Evolutionary conservation across 2,329 filamentous ascomycete species (phyloP), one percentile per base, ranked within the genome.

Genomic region (Aspergillus versicolor): DNA sequence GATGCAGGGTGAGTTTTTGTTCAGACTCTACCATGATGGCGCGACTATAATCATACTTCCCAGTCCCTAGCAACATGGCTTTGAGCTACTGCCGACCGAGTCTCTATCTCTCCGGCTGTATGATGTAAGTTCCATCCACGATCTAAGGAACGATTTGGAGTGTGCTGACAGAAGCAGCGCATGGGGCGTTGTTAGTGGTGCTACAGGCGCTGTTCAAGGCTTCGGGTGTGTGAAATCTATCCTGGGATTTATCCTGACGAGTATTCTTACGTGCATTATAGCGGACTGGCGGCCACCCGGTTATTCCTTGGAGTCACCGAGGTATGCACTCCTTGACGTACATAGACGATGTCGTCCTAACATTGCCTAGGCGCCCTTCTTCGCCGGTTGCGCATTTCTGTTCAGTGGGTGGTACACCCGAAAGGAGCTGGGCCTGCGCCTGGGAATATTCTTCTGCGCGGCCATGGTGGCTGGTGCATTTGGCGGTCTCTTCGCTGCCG

Each of bases 401-500:
- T 74, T 75, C 44, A 66, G 69, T 11, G 73, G 74, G 70, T 71
- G 76, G 66, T 69, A 75, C 68, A 53, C 71, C 61, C 54, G 76
- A 12, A 52, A 78, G 62, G 73, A 75, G 41, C 38, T 79, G 63
- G 68, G 78, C 70, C 62, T 76, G 72, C 49, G 73, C 46, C 53
- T 71, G 57, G 73, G 68, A 45, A 40, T 74, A 24, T 75, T 70
- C 56, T 73, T 73, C 61, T 69, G 64, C 27, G 61, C 69, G 1
- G 70, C 67, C 24, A 76, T 76, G 60, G 56, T 75, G 34, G 73
- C 75, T 15, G 75, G 75, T 30, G 75, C 75, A 30, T 67, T 76
- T 54, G 73, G 73, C 43, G 71, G 72, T 22, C 67, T 77, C 27
- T 69, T 79, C n/a, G 76, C 77, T 67, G 68, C 77, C 34, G 77